These are phyloP conservation scores for Fusarium dimerum DNA, from an alignment of 2,329 filamentous ascomycete genomes.

Conservation along the genomic window DNA sequence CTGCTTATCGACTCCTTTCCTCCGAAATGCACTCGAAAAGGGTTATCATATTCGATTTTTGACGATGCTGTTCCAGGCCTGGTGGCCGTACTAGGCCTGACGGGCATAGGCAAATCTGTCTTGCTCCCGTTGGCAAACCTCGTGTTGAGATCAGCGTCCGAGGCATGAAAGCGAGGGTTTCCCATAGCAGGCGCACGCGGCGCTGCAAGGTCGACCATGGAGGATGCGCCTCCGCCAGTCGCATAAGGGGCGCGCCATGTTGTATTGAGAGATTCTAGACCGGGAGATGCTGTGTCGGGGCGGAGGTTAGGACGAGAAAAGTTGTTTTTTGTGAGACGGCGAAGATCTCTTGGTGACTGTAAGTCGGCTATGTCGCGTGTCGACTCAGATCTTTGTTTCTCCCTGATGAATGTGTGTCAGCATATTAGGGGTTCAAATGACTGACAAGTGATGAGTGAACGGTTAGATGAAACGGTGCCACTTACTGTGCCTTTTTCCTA, in stretches of 20 bases:
- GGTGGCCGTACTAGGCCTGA: constrained; percentile 27
- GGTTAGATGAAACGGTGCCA: neutral
- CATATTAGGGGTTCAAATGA: neutral
- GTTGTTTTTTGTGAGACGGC: constrained; percentile 38
- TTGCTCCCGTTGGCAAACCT: constrained; percentile 39
- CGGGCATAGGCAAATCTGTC: constrained; percentile 36
- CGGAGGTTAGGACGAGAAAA: constrained; percentile 37
- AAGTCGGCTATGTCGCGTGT: constrained; percentile 6
- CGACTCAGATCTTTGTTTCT: constrained; percentile 18
- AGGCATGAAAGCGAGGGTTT: constrained; percentile 34
- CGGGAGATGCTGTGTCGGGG: constrained; percentile 43
- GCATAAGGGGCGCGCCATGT: constrained; percentile 37
- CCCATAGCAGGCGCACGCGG: constrained; percentile 32
- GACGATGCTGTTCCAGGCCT: constrained; percentile 38
- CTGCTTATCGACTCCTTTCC: constrained; percentile 30
- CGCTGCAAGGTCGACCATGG: constrained; percentile 46
- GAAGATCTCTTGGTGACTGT: constrained; percentile 18
- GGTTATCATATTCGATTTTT: constrained; percentile 45
- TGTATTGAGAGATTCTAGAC: constrained; percentile 32
- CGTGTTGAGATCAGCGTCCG: constrained; percentile 41
- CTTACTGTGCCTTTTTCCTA: constrained; percentile 57
- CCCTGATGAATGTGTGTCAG: constrained; percentile 18
- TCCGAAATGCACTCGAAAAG: constrained; percentile 49
- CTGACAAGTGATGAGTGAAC: constrained; percentile 1
- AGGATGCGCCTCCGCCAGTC: constrained; percentile 40